Conservation (phyloP, 2,329 filamentous ascomycete genomes). For the Diaporthe vexans region DNA sequence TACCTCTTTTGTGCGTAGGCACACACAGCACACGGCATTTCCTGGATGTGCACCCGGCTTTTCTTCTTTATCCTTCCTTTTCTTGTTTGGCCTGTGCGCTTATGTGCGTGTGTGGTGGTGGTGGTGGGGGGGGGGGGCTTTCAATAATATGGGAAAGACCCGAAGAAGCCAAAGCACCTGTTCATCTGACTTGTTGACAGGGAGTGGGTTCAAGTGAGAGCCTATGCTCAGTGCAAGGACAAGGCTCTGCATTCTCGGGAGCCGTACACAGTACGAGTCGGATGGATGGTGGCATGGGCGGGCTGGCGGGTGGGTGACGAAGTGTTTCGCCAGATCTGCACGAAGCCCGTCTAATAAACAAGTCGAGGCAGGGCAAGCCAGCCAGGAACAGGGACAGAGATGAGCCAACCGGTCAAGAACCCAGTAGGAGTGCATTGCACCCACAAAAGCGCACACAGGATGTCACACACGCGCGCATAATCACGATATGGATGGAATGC, state of each 20-base stretch:
- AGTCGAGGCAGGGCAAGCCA: conserved; percentile 2
- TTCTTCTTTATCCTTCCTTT: neutral
- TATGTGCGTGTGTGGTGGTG: too few species aligned
- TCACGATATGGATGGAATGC: neutral
- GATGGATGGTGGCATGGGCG: neutral
- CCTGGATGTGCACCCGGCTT: neutral
- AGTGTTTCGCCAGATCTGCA: conserved; percentile 28
- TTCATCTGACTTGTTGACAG: neutral
- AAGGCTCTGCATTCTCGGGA: neutral
- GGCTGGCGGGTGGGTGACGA: neutral
- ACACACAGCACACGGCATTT: neutral
- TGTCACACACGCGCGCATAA: neutral
- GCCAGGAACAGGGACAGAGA: neutral
- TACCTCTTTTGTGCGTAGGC: neutral
- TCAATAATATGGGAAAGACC: too few species aligned
- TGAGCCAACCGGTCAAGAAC: conserved; percentile 17
- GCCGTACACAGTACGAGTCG: neutral
- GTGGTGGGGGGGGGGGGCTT: too few species aligned
- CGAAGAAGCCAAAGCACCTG: neutral
- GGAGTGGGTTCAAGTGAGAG: neutral
- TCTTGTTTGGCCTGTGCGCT: neutral
- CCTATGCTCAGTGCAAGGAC: neutral
- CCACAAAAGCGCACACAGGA: neutral
- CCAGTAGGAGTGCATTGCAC: neutral
- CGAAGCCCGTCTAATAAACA: neutral